These are phyloP conservation scores for Aspergillus taichungensis DNA, from an alignment of 495 filamentous ascomycete species.

Conservation along the genomic window DNA sequence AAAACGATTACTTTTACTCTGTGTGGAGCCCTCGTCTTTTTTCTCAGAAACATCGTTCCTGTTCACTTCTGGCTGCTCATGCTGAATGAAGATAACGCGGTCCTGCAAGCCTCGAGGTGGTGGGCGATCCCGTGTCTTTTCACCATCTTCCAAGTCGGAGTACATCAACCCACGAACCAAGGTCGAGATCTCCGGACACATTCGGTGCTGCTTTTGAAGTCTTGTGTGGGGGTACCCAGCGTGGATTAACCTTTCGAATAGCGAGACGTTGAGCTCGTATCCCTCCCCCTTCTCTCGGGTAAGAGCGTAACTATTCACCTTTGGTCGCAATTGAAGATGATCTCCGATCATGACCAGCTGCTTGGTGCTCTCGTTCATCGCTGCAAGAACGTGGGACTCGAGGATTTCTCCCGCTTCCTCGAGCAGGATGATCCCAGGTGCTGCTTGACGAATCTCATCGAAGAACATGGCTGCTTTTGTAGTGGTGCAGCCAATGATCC, in stretches of 20 bases:
- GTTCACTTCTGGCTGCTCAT: slow-evolving; percentile 42
- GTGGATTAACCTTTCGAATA: slow-evolving; percentile 63
- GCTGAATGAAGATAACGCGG: slow-evolving; percentile 59
- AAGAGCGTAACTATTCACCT: slow-evolving; percentile 55
- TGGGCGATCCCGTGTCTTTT: slow-evolving; percentile 41
- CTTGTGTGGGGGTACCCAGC: slow-evolving; percentile 46
- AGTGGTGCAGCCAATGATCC: slow-evolving; percentile 68
- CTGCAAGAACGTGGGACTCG: slow-evolving; percentile 61
- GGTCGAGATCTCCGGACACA: slow-evolving; percentile 60
- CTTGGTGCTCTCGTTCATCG: slow-evolving; percentile 49
- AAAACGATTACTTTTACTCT: slow-evolving; percentile 55
- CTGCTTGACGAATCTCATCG: slow-evolving; percentile 36
- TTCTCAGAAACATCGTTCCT: slow-evolving; percentile 36
- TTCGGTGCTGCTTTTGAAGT: slow-evolving; percentile 57
- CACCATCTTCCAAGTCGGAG: slow-evolving; percentile 51
- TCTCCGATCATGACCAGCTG: slow-evolving; percentile 71
- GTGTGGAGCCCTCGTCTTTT: slow-evolving; percentile 37
- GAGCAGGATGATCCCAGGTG: slow-evolving; percentile 37
- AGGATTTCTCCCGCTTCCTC: slow-evolving; percentile 79
- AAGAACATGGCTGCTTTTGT: slow-evolving; percentile 61
- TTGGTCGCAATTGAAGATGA: slow-evolving; percentile 68
- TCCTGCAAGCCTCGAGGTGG: slow-evolving; percentile 49
- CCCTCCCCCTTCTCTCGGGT: slow-evolving; percentile 59
- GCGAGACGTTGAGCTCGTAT: slow-evolving; percentile 60
- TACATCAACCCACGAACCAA: slow-evolving; percentile 55